Percentiles rank a stretch among this genome's conserved stretches.
phyloP scores from a whole-genome alignment of 2,329 filamentous ascomycete genomes.

The Botryotinia calthae region DNA sequence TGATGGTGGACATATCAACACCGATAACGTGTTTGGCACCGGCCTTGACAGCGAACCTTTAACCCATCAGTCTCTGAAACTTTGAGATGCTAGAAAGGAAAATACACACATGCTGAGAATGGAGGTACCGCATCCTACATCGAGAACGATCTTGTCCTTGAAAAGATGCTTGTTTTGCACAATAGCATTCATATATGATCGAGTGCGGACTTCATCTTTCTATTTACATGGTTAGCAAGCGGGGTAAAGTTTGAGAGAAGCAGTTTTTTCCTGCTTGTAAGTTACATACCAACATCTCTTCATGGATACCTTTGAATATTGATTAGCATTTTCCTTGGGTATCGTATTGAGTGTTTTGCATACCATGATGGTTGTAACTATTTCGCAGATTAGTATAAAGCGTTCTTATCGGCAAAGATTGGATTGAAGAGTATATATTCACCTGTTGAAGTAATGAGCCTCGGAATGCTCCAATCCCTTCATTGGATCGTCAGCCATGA shows the following conservation, averaged over 20 bases:
- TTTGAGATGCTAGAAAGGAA: constrained; percentile 5
- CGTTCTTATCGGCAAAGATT: neutral
- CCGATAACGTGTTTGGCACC: constrained; percentile 98
- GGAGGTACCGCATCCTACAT: constrained; percentile 94
- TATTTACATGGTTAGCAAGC: constrained; percentile 42
- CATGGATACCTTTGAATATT: constrained; percentile 75
- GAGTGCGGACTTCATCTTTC: constrained; percentile 98
- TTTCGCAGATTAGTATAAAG: constrained; percentile 29
- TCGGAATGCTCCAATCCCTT: constrained; percentile 59
- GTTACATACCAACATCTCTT: constrained; percentile 89
- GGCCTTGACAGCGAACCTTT: constrained; percentile 92
- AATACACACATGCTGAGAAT: constrained; percentile 91
- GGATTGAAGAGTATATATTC: constrained; percentile 32
- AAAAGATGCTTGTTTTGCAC: constrained; percentile 94
- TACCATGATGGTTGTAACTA: constrained; percentile 98
- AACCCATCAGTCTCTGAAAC: neutral
- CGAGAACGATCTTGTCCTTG: constrained; percentile 89
- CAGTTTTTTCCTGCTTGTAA: constrained; percentile 23
- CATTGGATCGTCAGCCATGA: constrained; percentile 53
- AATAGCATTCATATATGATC: constrained; percentile 95
- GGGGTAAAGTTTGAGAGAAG: constrained; percentile 4
- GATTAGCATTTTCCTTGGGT: constrained; percentile 37
- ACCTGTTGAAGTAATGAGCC: constrained; percentile 99
- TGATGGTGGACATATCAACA: constrained; percentile 99
- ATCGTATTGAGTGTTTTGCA: constrained; percentile 37